phyloP scores from a whole-genome alignment of 345 rosid species.

The Moringa oleifera region DNA sequence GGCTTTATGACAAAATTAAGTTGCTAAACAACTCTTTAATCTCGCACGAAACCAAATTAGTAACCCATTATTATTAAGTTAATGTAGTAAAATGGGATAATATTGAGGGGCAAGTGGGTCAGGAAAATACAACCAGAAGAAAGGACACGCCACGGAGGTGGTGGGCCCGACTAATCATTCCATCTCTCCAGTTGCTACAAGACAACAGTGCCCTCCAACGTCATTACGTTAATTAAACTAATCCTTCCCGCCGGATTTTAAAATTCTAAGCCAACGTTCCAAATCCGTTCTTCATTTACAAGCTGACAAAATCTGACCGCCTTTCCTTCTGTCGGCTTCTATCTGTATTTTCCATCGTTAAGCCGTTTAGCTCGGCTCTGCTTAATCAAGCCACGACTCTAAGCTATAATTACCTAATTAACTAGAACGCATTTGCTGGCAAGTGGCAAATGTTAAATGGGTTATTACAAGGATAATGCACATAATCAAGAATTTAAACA shows the following conservation, averaged over 20 bases:
- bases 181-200: conserved; percentile 27
- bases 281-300: conserved; percentile 20
- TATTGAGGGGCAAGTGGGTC: conserved; percentile 3
- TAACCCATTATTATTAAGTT: conserved; percentile 9
- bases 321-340: conserved; percentile 34
- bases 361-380: conserved; percentile 6
- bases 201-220: conserved; percentile 27
- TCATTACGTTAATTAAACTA: conserved; percentile 19
- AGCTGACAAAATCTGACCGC: conserved; percentile 39
- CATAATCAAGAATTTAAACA: too few relatives aligned
- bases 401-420: not conserved
- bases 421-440: too few relatives aligned
- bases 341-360: conserved; percentile 18
- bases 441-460: too few relatives aligned
- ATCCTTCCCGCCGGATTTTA: conserved; percentile 26
- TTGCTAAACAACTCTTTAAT: too few relatives aligned
- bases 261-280: conserved; percentile 17
- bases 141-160: conserved; percentile 28
- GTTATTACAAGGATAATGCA: too few relatives aligned
- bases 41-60: conserved; percentile 12
- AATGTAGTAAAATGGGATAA: conserved; percentile 9
- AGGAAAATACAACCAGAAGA: conserved; percentile 21
- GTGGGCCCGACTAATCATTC: conserved; percentile 36
- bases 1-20: conserved; percentile 11
- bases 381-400: not conserved